Conservation (phyloP, 257 asterid species). For the Scutellaria galericulata region DNA sequence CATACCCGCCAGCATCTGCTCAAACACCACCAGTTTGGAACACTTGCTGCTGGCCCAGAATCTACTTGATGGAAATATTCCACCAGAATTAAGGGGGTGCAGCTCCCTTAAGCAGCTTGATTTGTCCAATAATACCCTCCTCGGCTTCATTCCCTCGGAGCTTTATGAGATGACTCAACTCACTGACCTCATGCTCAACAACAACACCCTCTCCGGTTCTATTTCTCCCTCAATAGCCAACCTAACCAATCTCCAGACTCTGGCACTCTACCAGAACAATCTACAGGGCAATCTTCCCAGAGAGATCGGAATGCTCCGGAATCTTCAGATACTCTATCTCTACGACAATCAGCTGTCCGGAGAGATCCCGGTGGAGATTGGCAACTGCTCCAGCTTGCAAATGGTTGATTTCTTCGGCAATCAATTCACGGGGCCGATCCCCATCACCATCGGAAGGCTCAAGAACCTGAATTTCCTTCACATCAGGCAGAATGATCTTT, state of each 20-base stretch:
- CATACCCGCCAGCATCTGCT: constrained; percentile 61
- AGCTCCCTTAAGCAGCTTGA: constrained; percentile 66
- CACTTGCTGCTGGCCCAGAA: constrained; percentile 68
- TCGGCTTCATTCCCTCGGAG: constrained; percentile 70
- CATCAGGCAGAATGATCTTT: constrained; percentile 79
- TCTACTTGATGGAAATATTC: constrained; percentile 66
- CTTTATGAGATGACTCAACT: constrained; percentile 60
- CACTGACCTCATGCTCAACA: constrained; percentile 81
- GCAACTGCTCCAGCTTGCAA: constrained; percentile 74
- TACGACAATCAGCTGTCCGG: constrained; percentile 83
- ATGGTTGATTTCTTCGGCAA: constrained; percentile 85
- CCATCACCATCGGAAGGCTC: constrained; percentile 67
- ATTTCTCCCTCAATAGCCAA: constrained; percentile 64
- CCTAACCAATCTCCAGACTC: constrained; percentile 68
- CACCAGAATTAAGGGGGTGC: constrained; percentile 59
- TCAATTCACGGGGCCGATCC: constrained; percentile 68
- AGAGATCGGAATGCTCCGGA: constrained; percentile 78
- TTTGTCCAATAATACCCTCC: constrained; percentile 78
- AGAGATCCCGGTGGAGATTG: constrained; percentile 77
- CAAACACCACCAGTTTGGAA: constrained; percentile 60
- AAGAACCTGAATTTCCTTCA: constrained; percentile 74
- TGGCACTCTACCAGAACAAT: constrained; percentile 70
- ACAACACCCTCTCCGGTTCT: constrained; percentile 70
- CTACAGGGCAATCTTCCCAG: constrained; percentile 61
- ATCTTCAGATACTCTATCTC: constrained; percentile 66